Base-by-base conservation (phyloP, 768 basidiomycete species). In the Pleurotus djamor region DNA sequence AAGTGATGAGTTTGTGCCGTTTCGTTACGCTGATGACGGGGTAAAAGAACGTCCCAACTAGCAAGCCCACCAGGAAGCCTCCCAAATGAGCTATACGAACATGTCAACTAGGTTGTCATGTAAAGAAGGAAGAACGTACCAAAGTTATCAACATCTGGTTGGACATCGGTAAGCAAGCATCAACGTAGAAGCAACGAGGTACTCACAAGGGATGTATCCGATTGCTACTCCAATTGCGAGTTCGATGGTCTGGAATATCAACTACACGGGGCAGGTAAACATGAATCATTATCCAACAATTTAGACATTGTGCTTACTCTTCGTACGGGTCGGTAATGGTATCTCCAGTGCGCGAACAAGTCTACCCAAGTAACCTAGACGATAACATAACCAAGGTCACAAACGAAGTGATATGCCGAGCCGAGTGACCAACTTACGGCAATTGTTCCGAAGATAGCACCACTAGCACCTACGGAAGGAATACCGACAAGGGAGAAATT, bases 401-500 rank as follows among this genome's bases (percentile, higher is more conserved):
- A 13, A 14, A 34, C 43, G 13, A 54, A 59, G 56, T 61, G 41
- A 33, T 9, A 21, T 48, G 12, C 14, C 14, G 28, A 33, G 47
- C 21, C n/a, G 16, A 28, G 60, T 32, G 5, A 17, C 10, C 5
- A 17, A 70, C 82, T 59, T 69, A 91, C 91, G 2, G 88, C 90
- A 44, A 94, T 75, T 2, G 90, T 92, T 13, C 92, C 94, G 59
- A 96, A 95, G 58, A 98, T 90, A 0, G 96, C 94, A 5, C 96
- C 96, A 64, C 89, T 92, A 2, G 96, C 97, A 47, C 96, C 96
- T 9, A 94, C 82, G 10, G 92, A 94, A 0, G 96, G 95, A 16
- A 88, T 74, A 6, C 94, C 96, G 3, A 95, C 89, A 10, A 96
- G 76, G 2, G 93, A 80, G 68, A 98, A 98, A 72, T 97, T 98